Base-by-base conservation (phyloP, 371 early-diverging fungal species). In the Fennellomyces sp. region DNA sequence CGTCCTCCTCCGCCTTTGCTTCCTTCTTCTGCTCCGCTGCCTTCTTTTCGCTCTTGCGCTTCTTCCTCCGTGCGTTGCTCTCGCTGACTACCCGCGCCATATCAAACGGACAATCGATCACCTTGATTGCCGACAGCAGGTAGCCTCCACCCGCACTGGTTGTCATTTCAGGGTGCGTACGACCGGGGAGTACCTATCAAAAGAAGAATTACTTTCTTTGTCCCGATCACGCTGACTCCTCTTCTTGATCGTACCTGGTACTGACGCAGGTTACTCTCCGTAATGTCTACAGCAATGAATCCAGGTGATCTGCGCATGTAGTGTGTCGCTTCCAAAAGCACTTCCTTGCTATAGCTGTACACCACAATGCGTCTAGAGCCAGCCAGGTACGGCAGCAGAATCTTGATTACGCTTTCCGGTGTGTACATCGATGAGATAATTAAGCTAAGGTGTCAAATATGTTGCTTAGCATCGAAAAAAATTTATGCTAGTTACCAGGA, bases 131-230 rank as follows among this genome's bases (percentile, higher is more conserved):
- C 1, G 85, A 84, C 31, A 98, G 68, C 25, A 98, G 59, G 48
- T 83, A 93, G 0, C 97, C 97, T 33, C 97, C 97, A 28, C 86
- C 83, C 27, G 91, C 92, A 63, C 88, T 88, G 58, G 85, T 95
- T 56, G 73, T 91, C 97, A 97, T 98, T 53, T 85, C 67, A n/a
- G 98, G 98, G 65, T 96, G 97, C 12, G 93, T 96, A 57, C 97
- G 88, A 25, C 90, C 90, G 1, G 93, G 90, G 39, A 92, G 73
- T 3, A 97, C 96, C 81, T 95, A 91, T 52, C 87, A 91, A 60
- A 60, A n/a, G 15, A 5, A 61, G 31, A 19, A 1, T 21, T 29
- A 11, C 25, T 29, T 21, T 21, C 21, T 29, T 8, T 50, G 12
- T 21, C 33, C 13, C 11, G 10, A 56, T 25, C 21, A 26, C 28